phyloP scores from a whole-genome alignment of 257 asterid species.

The Salvia splendens region DNA sequence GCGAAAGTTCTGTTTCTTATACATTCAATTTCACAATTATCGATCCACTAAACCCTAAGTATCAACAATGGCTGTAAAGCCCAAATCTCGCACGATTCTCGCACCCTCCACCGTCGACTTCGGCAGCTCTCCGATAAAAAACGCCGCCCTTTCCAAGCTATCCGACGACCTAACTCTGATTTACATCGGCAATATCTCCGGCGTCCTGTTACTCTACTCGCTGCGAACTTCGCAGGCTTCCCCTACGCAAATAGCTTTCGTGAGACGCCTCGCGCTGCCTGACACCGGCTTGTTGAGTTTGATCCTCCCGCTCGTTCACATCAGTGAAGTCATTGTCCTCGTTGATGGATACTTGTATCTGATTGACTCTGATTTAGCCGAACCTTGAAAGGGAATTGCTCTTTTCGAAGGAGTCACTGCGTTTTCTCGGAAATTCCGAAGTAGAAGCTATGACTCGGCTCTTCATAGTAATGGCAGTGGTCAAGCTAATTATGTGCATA shows the following conservation, averaged over 20 bases:
- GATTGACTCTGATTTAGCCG: slow-evolving; percentile 55
- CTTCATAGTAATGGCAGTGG: slow-evolving; percentile 39
- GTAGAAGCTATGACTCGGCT: slow-evolving; percentile 27
- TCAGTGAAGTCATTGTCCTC: slow-evolving; percentile 55
- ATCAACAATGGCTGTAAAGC: slow-evolving; percentile 52
- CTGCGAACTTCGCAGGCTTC: slow-evolving; percentile 33
- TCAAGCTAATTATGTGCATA: slow-evolving; percentile 38
- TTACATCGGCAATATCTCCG: slow-evolving; percentile 64
- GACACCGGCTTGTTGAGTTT: slow-evolving; percentile 50
- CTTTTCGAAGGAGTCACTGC: slow-evolving; percentile 70
- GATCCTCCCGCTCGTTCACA: slow-evolving; percentile 45
- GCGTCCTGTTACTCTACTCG: slow-evolving; percentile 57
- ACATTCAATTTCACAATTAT: neutral
- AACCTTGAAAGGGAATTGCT: slow-evolving; percentile 55
- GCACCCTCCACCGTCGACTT: slow-evolving; percentile 51
- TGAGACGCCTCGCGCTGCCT: slow-evolving; percentile 51
- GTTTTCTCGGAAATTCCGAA: slow-evolving; percentile 49
- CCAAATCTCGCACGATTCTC: slow-evolving; percentile 59
- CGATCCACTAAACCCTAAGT: slow-evolving; percentile 26
- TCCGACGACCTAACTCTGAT: slow-evolving; percentile 50
- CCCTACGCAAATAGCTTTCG: slow-evolving; percentile 39
- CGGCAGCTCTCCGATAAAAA: slow-evolving; percentile 47
- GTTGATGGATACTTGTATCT: slow-evolving; percentile 64
- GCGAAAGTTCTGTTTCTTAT: neutral
- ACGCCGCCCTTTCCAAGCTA: slow-evolving; percentile 50